Evolutionary conservation across 441 rosid genomes (phyloP).

Genomic region (Erodium texanum): DNA sequence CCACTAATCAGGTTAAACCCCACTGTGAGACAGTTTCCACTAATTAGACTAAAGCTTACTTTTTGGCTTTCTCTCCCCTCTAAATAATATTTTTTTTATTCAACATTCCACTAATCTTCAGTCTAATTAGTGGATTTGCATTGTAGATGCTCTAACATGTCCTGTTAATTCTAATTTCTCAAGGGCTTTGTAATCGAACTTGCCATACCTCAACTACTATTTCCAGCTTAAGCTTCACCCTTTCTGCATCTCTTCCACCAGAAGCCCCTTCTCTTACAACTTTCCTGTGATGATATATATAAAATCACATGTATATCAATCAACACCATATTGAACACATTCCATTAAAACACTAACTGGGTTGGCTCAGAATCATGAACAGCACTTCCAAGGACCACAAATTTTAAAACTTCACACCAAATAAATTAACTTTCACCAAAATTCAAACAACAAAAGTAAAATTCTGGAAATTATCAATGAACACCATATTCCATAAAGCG

Average conservation of each 20-base stretch:
- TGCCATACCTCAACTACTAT: conserved; percentile 71
- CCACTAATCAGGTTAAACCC: too few relatives aligned
- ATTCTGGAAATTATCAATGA: not conserved
- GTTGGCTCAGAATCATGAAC: not conserved
- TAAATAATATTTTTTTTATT: too few relatives aligned
- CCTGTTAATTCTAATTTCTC: too few relatives aligned
- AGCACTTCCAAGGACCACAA: not conserved
- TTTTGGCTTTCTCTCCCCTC: too few relatives aligned
- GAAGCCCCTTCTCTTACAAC: conserved; percentile 63
- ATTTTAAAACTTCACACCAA: not conserved
- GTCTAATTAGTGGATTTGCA: too few relatives aligned
- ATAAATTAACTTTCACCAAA: not conserved
- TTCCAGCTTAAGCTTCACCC: conserved; percentile 71
- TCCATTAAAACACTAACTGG: not conserved
- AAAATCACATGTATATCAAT: not conserved
- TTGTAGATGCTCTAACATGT: too few relatives aligned
- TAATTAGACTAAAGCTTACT: too few relatives aligned
- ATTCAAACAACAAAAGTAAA: not conserved
- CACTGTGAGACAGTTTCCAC: too few relatives aligned
- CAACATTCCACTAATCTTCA: too few relatives aligned
- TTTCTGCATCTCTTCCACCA: conserved; percentile 79
- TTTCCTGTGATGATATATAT: conserved; percentile 40
- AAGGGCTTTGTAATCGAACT: not conserved
- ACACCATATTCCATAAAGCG: not conserved
- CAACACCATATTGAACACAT: not conserved